Evolutionary conservation across 2,329 filamentous ascomycete species (phyloP), one percentile per base, ranked within the genome.

Genomic region (Cladophialophora psammophila): DNA sequence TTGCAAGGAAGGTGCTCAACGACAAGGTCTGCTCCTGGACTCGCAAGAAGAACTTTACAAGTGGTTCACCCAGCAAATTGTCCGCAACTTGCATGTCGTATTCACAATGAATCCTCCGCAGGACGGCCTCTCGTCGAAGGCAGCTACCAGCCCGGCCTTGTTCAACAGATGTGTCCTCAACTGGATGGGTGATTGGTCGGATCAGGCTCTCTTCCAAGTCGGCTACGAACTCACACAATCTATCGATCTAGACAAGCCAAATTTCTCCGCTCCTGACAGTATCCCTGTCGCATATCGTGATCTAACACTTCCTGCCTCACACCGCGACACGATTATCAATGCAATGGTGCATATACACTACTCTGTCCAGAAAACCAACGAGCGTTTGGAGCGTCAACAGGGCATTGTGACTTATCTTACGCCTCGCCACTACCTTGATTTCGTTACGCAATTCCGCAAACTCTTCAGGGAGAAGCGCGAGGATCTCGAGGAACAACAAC

Each of bases 161-260:
- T 99, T 99, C 90, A 99, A 99, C 83, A 91, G 95, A 85, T 99
- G 95, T 77, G 95, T 99, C 57, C 90, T 99, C 74, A 99, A 99
- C 81, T 99, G 95, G 95, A 97, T 99, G 78, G 95, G 95, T 71
- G 95, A 99, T 81, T 99, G 95, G 95, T 99, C 95, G 60, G 95
- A 99, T 78, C 95, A 99, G 81, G 96, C 95, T 42, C 86, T 99
- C 20, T 99, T 96, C 89, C 96, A 99, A 80, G 96, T 99, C 70
- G 94, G 92, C 31, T 93, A 92, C 70, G 95, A 99, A 79, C 88
- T 99, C 65, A 99, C 96, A 0, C 91, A 96, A 72, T 94, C 93
- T n/a, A 89, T 99, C 66, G 95, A 99, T 77, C 86, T 99, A 63
- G 95, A 99, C 77, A 90, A 93, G 69, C 85, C 91, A 60, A 93